Percentiles rank a stretch among this genome's conserved stretches.
These are phyloP conservation scores for Zarea fungicola DNA, from an alignment of 2,329 filamentous ascomycete species.

Conservation along the genomic window DNA sequence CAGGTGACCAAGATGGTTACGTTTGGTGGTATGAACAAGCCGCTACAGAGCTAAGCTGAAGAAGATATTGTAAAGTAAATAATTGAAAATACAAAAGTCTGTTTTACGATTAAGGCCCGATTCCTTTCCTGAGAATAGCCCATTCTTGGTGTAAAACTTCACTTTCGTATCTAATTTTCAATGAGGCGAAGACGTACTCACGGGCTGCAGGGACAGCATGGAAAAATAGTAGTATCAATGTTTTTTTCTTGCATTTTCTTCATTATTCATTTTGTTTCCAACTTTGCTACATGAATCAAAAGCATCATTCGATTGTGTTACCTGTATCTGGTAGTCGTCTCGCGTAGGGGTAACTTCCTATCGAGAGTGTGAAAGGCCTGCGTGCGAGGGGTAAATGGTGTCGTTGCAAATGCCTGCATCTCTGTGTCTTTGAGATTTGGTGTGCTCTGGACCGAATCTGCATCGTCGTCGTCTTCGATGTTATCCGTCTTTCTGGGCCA, in stretches of 20 bases:
- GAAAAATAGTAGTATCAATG: conserved; percentile 1
- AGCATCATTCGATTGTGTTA: not conserved
- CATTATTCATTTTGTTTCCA: too few species aligned
- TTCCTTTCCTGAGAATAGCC: too few species aligned
- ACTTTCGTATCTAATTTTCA: too few species aligned
- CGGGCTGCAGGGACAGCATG: too few species aligned
- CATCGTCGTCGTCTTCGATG: conserved; percentile 36
- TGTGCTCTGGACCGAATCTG: conserved; percentile 26
- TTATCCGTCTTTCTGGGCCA: conserved; percentile 52
- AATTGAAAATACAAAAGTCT: not conserved
- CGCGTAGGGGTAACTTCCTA: conserved; percentile 46
- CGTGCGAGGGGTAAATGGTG: conserved; percentile 60
- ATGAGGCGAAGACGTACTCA: too few species aligned
- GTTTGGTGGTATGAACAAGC: conserved; percentile 50
- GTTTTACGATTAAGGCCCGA: too few species aligned
- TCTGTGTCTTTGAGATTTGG: conserved; percentile 45
- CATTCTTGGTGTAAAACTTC: too few species aligned
- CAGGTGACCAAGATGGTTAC: conserved; percentile 63
- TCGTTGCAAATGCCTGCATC: conserved; percentile 45
- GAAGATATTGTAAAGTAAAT: not conserved
- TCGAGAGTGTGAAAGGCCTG: conserved; percentile 62
- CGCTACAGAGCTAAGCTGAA: conserved; percentile 45
- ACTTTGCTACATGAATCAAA: not conserved
- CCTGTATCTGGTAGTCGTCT: not conserved
- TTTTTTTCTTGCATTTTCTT: too few species aligned